Conservation (phyloP, 495 filamentous ascomycete genomes). For the Aspergillus homomorphus region DNA sequence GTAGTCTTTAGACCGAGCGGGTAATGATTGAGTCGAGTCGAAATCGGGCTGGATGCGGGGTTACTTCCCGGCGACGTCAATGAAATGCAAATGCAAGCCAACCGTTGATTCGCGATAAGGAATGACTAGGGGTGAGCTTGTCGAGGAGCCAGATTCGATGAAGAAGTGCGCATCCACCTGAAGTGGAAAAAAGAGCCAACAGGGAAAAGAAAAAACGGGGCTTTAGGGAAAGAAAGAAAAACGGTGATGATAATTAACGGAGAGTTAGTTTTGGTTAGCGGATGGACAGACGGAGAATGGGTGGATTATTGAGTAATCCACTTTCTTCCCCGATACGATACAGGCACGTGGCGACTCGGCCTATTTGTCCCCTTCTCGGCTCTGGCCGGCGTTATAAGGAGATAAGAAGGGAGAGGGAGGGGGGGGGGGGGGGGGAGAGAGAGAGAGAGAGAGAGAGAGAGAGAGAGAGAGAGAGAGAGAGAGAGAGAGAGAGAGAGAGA, state of each 20-base stretch:
- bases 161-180: constrained; percentile 6
- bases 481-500: too few species aligned
- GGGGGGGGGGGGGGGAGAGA: neutral
- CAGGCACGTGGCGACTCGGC: constrained; percentile 9
- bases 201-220: constrained; percentile 3
- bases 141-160: neutral
- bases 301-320: neutral
- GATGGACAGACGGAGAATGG: neutral
- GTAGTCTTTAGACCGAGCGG: constrained; percentile 19
- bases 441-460: too few species aligned
- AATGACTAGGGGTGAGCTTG: constrained; percentile 19
- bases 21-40: constrained; percentile 14
- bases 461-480: too few species aligned
- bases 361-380: neutral
- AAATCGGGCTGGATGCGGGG: constrained; percentile 18
- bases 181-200: constrained; percentile 6
- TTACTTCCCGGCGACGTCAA: constrained; percentile 14
- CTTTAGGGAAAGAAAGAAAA: neutral
- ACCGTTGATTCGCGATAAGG: constrained; percentile 10
- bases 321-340: neutral
- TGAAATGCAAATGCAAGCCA: neutral
- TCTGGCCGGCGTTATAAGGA: neutral
- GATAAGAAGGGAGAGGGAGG: neutral
- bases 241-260: neutral
- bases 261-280: neutral